Conservation (phyloP, 306 rosid genomes). For the Corylus avellana region DNA sequence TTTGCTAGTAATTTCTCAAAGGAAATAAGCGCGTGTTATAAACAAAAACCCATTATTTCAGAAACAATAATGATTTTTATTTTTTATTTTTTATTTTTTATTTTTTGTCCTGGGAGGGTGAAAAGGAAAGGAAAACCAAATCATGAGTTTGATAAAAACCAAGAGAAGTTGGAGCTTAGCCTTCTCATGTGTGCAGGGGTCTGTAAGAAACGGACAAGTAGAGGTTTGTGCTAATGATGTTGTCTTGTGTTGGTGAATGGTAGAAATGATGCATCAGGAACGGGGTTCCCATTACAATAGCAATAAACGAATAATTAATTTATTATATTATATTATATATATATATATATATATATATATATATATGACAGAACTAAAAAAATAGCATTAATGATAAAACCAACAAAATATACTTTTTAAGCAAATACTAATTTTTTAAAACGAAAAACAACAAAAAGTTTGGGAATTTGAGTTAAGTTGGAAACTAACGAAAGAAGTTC, state of each 20-base stretch:
- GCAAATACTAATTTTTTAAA: slow-evolving; percentile 3
- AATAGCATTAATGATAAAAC: slow-evolving; percentile 19
- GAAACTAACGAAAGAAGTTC: background rate
- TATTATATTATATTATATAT: background rate
- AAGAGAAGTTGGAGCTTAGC: slow-evolving; percentile 38
- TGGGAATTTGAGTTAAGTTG: background rate
- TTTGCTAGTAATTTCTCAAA: slow-evolving; percentile 11
- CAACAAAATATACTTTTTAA: slow-evolving; percentile 40
- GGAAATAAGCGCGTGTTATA: slow-evolving; percentile 67
- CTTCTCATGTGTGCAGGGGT: slow-evolving; percentile 21
- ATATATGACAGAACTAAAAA: background rate
- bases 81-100: no score
- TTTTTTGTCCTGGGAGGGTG: slow-evolving; percentile 27
- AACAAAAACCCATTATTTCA: slow-evolving; percentile 53
- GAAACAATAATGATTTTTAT: slow-evolving; percentile 42
- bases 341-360: no score
- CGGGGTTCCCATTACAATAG: slow-evolving; percentile 62
- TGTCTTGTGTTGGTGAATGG: slow-evolving; percentile 92
- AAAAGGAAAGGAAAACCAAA: slow-evolving; percentile 42
- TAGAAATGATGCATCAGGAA: slow-evolving; percentile 71
- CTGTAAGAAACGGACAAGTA: slow-evolving; percentile 67
- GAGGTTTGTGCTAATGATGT: slow-evolving; percentile 75
- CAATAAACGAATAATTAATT: slow-evolving; percentile 19
- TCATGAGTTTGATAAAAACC: slow-evolving; percentile 65
- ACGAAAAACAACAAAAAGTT: background rate